Percentiles rank a stretch among this genome's conserved stretches.
Conservation (phyloP, 371 early-diverging fungal species). For the Batrachochytrium dendrobatidis region DNA sequence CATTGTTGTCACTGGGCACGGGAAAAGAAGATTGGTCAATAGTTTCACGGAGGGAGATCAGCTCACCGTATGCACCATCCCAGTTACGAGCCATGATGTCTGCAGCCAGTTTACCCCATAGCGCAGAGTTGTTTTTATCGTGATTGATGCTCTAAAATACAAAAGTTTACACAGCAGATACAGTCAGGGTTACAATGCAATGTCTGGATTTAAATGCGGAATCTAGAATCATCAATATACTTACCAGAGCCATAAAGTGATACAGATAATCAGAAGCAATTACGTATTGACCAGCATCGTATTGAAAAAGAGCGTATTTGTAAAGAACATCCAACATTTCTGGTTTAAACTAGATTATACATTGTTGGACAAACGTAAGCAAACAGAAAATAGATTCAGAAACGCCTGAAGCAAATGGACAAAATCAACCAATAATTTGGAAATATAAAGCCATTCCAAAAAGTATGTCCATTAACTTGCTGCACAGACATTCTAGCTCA, state of each 20-base stretch:
- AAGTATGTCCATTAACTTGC: no score
- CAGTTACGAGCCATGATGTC: slow-evolving; percentile 90
- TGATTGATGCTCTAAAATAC: slow-evolving; percentile 78
- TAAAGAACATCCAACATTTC: slow-evolving; percentile 78
- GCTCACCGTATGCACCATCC: slow-evolving; percentile 83
- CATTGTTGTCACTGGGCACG: neutral
- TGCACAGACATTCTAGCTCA: neutral
- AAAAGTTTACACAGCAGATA: no score
- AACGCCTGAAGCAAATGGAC: neutral
- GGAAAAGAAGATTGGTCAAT: slow-evolving; percentile 60
- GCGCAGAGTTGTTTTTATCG: slow-evolving; percentile 69
- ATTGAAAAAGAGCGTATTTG: slow-evolving; percentile 83
- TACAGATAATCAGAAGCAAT: slow-evolving; percentile 87
- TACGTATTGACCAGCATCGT: slow-evolving; percentile 84
- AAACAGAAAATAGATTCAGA: neutral
- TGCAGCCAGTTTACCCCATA: slow-evolving; percentile 95
- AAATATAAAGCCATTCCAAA: neutral
- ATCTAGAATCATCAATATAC: no score
- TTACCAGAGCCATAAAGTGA: slow-evolving; percentile 84
- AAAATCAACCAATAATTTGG: neutral
- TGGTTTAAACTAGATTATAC: slow-evolving; percentile 73
- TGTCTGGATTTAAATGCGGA: no score
- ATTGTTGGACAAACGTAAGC: neutral
- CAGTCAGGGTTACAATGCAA: no score
- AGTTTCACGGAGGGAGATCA: slow-evolving; percentile 73